Evolutionary conservation across 495 filamentous ascomycete species (phyloP).

Genomic region (Podospora bellae-mahoneyi): DNA sequence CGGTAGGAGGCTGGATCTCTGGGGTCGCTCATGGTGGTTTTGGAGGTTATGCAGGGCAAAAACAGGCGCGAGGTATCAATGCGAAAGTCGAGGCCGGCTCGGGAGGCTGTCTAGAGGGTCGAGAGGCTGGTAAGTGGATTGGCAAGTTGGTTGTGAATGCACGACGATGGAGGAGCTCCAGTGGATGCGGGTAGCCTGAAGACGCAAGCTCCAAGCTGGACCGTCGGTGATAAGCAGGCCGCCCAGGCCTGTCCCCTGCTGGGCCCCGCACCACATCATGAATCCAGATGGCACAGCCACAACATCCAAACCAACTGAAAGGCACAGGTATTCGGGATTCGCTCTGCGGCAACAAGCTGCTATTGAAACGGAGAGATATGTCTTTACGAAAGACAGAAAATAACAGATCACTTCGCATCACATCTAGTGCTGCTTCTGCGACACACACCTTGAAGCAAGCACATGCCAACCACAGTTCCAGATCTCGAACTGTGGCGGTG

Average conservation of each 20-base stretch:
- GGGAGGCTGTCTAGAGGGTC: constrained; percentile 9
- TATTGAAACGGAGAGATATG: background rate
- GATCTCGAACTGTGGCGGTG: constrained; percentile 16
- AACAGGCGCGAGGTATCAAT: constrained; percentile 10
- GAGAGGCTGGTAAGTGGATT: constrained; percentile 9
- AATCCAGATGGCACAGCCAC: constrained; percentile 25
- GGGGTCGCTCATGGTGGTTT: constrained; percentile 64
- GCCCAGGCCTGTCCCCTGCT: constrained; percentile 12
- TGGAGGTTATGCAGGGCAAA: background rate
- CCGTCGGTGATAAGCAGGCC: constrained; percentile 17
- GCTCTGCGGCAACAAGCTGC: background rate
- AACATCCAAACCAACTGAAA: constrained; percentile 19
- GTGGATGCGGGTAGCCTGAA: constrained; percentile 23
- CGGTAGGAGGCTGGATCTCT: constrained; percentile 68
- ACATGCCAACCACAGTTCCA: background rate
- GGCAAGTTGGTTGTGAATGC: constrained; percentile 17
- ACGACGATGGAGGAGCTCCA: constrained; percentile 18
- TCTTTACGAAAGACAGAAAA: background rate
- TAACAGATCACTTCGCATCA: background rate
- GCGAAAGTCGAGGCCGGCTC: constrained; percentile 23
- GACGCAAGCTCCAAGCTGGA: constrained; percentile 27
- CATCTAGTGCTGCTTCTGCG: background rate
- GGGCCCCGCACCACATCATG: constrained; percentile 22
- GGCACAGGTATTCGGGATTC: background rate
- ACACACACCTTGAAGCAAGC: background rate